phyloP scores from a whole-genome alignment of 257 asterid genomes.

The Solanum neorickii region DNA sequence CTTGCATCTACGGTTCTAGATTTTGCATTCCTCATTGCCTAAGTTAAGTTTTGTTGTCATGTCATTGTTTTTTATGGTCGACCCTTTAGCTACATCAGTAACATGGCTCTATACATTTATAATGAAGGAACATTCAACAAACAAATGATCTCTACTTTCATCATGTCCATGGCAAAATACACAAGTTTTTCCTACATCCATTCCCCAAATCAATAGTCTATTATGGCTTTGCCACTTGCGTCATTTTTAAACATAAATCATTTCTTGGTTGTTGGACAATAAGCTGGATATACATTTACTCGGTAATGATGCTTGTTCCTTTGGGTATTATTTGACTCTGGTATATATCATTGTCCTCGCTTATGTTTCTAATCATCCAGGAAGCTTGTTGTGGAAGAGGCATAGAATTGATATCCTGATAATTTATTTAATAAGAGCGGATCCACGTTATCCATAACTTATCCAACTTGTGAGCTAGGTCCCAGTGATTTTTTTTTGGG shows the following conservation, averaged over 20 bases:
- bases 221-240: background rate
- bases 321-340: background rate
- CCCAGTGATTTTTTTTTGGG: background rate
- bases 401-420: background rate
- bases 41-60: background rate
- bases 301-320: background rate
- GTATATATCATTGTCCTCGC: background rate
- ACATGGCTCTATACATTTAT: background rate
- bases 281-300: background rate
- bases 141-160: background rate
- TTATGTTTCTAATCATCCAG: background rate
- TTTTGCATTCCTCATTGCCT: background rate
- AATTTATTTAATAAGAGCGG: background rate
- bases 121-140: background rate
- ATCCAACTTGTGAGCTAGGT: background rate
- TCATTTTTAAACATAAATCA: background rate
- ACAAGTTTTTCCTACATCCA: background rate
- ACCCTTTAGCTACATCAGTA: background rate
- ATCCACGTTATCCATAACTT: background rate
- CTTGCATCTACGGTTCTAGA: background rate
- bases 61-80: background rate
- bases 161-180: background rate
- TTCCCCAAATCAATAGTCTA: background rate
- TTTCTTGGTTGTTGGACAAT: background rate
- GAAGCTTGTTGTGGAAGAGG: background rate